phyloP scores from a whole-genome alignment of 805 yeast genomes.

The Candida silvicultrix region DNA sequence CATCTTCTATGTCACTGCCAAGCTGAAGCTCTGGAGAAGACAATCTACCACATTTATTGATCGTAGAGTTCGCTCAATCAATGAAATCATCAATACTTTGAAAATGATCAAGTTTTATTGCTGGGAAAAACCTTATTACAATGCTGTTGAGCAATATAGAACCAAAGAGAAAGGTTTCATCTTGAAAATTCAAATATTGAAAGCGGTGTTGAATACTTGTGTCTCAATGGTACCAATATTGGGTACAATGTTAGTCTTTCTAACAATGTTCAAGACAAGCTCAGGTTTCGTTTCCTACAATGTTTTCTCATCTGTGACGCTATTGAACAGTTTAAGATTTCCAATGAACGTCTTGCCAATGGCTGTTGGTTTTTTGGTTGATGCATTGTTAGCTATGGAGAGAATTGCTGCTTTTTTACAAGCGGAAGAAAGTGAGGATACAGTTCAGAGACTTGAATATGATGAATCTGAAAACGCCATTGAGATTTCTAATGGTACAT shows the following conservation, averaged over 20 bases:
- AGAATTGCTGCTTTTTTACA: slow-evolving; percentile 42
- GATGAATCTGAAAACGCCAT: slow-evolving; percentile 39
- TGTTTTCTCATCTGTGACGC: slow-evolving; percentile 64
- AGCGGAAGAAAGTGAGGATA: slow-evolving; percentile 32
- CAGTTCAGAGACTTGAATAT: slow-evolving; percentile 23
- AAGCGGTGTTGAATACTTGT: slow-evolving; percentile 58
- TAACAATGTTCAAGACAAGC: slow-evolving; percentile 33
- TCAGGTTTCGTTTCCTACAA: slow-evolving; percentile 44
- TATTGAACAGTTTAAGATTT: slow-evolving; percentile 55
- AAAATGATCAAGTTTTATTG: slow-evolving; percentile 84
- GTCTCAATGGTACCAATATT: slow-evolving; percentile 64
- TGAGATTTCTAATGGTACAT: slow-evolving; percentile 36
- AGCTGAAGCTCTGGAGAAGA: slow-evolving; percentile 48
- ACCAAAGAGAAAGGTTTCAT: slow-evolving; percentile 54
- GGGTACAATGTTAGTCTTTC: slow-evolving; percentile 60
- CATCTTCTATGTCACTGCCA: slow-evolving; percentile 42
- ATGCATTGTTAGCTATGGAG: slow-evolving; percentile 50
- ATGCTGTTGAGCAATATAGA: slow-evolving; percentile 50
- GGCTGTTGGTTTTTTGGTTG: slow-evolving; percentile 55
- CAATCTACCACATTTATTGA: slow-evolving; percentile 66
- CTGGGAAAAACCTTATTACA: slow-evolving; percentile 80
- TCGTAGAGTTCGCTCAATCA: slow-evolving; percentile 63
- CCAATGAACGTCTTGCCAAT: slow-evolving; percentile 63
- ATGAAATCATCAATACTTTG: slow-evolving; percentile 73
- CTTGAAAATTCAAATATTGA: slow-evolving; percentile 54